phyloP scores from a whole-genome alignment of 495 filamentous ascomycete species.

The Astrothelium macrocarpum region DNA sequence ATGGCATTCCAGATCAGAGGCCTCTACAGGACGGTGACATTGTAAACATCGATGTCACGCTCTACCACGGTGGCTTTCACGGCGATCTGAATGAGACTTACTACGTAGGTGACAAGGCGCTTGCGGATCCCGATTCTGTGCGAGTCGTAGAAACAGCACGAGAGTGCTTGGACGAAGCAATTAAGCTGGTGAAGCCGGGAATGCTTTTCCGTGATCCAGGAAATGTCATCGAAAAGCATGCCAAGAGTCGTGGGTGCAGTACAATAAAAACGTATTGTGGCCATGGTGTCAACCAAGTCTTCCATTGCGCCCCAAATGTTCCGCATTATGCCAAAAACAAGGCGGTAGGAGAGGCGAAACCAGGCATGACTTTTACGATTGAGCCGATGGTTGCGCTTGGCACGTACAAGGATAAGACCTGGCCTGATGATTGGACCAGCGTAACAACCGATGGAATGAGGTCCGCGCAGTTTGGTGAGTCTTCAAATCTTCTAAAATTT shows the following conservation, averaged over 20 bases:
- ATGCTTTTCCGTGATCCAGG: slow-evolving; percentile 35
- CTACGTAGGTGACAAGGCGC: slow-evolving; percentile 33
- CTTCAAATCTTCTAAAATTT: background rate
- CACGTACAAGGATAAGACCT: slow-evolving; percentile 35
- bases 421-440: slow-evolving; percentile 40
- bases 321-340: slow-evolving; percentile 41
- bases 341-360: slow-evolving; percentile 34
- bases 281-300: slow-evolving; percentile 36
- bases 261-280: slow-evolving; percentile 38
- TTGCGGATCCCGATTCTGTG: slow-evolving; percentile 31
- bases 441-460: slow-evolving; percentile 32
- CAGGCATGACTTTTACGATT: slow-evolving; percentile 38
- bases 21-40: slow-evolving; percentile 35
- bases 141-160: slow-evolving; percentile 34
- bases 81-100: slow-evolving; percentile 38
- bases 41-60: slow-evolving; percentile 36
- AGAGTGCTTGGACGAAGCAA: slow-evolving; percentile 33
- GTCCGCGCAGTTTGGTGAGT: slow-evolving; percentile 37
- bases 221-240: slow-evolving; percentile 35
- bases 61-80: slow-evolving; percentile 38
- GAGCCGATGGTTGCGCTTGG: slow-evolving; percentile 39
- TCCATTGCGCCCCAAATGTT: slow-evolving; percentile 35
- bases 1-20: slow-evolving; percentile 37
- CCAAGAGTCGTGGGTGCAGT: slow-evolving; percentile 29
- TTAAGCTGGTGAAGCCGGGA: slow-evolving; percentile 36